Evolutionary conservation across 108 stramenopile species (phyloP).

Genomic region (Stephanodiscus triporus): DNA sequence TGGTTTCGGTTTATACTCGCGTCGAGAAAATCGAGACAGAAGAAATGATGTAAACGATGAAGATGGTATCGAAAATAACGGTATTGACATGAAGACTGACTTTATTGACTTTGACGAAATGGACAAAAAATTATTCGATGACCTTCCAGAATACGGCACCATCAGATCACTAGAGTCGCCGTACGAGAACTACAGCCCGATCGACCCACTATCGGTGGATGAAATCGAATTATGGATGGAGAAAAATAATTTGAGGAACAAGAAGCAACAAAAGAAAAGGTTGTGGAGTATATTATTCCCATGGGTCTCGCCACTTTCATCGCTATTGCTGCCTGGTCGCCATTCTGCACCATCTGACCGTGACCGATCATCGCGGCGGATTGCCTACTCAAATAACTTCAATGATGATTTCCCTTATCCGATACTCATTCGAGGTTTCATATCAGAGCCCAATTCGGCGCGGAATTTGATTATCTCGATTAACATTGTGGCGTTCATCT

Average conservation of each 20-base stretch:
- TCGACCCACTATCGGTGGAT: constrained; percentile 26
- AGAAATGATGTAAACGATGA: background rate
- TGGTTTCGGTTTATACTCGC: background rate
- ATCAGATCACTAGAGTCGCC: constrained; percentile 37
- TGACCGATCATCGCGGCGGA: background rate
- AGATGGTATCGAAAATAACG: constrained; percentile 14
- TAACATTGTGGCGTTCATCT: constrained; percentile 56
- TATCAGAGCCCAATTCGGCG: constrained; percentile 29
- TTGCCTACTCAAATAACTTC: constrained; percentile 1
- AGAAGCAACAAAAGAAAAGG: constrained; percentile 10
- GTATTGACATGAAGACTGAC: constrained; percentile 13
- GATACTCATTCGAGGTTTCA: constrained; percentile 9
- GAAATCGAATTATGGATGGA: constrained; percentile 35
- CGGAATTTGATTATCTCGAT: constrained; percentile 44
- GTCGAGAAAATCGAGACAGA: background rate
- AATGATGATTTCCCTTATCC: constrained; percentile 1
- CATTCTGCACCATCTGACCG: constrained; percentile 14
- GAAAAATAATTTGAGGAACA: constrained; percentile 19
- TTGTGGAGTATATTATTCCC: constrained; percentile 25
- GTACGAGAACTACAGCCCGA: constrained; percentile 7
- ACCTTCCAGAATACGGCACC: constrained; percentile 27
- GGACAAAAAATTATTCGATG: constrained; percentile 38
- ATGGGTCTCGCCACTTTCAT: constrained; percentile 30
- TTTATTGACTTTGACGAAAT: constrained; percentile 30
- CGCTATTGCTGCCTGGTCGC: constrained; percentile 30